These are phyloP conservation scores for Truncatella angustata DNA, from an alignment of 2,329 filamentous ascomycete species.

Conservation along the genomic window DNA sequence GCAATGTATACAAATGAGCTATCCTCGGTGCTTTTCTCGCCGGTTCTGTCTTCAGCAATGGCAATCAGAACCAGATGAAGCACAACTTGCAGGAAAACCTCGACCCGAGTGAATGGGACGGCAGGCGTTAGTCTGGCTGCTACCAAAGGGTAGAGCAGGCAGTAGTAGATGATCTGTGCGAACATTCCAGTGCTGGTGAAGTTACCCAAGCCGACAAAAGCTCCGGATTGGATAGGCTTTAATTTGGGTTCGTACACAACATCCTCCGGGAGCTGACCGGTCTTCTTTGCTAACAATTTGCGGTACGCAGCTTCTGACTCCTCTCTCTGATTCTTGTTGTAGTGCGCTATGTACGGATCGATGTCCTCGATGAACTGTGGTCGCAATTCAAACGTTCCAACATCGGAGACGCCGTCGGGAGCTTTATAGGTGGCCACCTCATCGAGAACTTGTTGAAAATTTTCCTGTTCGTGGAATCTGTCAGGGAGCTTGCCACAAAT, in stretches of 20 bases:
- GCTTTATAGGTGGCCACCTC: constrained; percentile 87
- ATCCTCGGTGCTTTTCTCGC: constrained; percentile 47
- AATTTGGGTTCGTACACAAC: constrained; percentile 90
- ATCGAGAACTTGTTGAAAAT: constrained; percentile 80
- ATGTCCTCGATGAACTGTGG: constrained; percentile 82
- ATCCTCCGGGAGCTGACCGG: constrained; percentile 75
- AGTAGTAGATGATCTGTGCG: constrained; percentile 85
- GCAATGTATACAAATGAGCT: constrained; percentile 73
- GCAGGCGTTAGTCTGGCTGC: constrained; percentile 67
- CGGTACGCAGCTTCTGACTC: constrained; percentile 90
- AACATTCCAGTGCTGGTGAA: constrained; percentile 87
- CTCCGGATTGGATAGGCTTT: constrained; percentile 70
- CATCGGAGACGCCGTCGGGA: constrained; percentile 88
- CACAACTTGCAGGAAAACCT: constrained; percentile 88
- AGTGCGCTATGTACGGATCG: constrained; percentile 94
- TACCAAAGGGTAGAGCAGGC: constrained; percentile 76
- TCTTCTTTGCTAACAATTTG: constrained; percentile 82
- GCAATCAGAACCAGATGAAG: constrained; percentile 85
- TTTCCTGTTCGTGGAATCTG: constrained; percentile 83
- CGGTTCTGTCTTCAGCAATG: constrained; percentile 73
- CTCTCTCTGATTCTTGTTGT: constrained; percentile 94
- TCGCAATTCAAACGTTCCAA: constrained; percentile 91
- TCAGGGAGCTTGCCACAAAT: constrained; percentile 84
- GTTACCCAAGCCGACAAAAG: constrained; percentile 71
- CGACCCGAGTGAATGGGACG: constrained; percentile 78